Conservation (phyloP, 139 green algal species). For the Coelastrella sp. region DNA sequence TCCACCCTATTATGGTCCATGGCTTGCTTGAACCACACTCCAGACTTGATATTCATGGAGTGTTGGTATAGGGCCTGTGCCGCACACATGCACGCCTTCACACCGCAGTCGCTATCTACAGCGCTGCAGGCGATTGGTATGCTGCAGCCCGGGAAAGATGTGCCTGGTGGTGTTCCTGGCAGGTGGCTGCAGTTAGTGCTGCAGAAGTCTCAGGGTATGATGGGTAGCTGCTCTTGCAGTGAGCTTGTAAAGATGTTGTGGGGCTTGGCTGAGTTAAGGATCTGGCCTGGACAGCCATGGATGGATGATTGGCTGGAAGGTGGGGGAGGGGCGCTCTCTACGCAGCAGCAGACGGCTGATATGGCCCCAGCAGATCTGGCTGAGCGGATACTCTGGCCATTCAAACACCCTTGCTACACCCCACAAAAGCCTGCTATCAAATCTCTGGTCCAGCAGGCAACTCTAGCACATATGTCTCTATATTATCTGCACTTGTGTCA, state of each 20-base stretch:
- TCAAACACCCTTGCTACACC: too few species aligned
- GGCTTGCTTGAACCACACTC: conserved; percentile 28
- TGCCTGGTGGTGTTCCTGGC: conserved; percentile 26
- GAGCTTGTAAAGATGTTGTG: conserved; percentile 43
- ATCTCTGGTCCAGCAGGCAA: too few species aligned
- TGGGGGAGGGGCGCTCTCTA: neutral
- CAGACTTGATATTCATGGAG: conserved; percentile 54
- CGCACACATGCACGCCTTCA: conserved; percentile 34
- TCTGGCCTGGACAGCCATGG: conserved; percentile 42
- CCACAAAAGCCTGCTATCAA: too few species aligned
- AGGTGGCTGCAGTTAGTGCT: conserved; percentile 23
- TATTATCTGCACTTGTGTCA: neutral
- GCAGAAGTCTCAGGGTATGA: neutral
- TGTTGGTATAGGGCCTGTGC: conserved; percentile 46
- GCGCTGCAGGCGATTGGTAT: conserved; percentile 37
- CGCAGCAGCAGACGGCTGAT: neutral
- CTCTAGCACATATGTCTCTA: too few species aligned
- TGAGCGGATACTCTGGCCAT: neutral
- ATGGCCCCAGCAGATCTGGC: neutral
- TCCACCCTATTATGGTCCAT: conserved; percentile 49
- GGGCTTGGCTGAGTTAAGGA: conserved; percentile 35
- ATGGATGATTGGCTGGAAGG: conserved; percentile 50
- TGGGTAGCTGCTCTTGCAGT: neutral
- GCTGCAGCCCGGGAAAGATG: conserved; percentile 20
- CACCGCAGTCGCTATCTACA: neutral